Conservation (phyloP, 352 stramenopile genomes). For the Phytophthora citricola region DNA sequence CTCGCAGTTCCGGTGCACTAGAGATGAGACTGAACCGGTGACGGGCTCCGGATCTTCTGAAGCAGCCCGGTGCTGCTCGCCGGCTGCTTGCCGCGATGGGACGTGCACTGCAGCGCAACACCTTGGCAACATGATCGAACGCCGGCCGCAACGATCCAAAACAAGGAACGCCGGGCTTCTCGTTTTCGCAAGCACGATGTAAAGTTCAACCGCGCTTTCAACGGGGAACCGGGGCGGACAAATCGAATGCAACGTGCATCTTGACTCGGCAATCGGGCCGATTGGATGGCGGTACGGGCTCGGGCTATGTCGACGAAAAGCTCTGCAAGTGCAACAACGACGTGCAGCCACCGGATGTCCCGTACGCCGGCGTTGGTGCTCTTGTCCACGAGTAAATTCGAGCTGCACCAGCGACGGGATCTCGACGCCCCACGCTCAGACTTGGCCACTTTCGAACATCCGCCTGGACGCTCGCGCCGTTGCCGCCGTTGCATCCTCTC, state of each 20-base stretch:
- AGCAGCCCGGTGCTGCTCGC: constrained; percentile 15
- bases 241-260: constrained; percentile 11
- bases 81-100: constrained; percentile 11
- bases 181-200: constrained; percentile 1
- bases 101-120: constrained; percentile 12
- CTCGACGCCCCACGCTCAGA: constrained; percentile 18
- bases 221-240: background rate
- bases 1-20: constrained; percentile 23
- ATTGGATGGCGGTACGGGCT: constrained; percentile 25
- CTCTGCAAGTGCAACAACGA: constrained; percentile 34
- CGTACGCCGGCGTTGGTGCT: constrained; percentile 21
- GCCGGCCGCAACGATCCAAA: background rate
- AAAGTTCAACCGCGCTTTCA: constrained; percentile 22
- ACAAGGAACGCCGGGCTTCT: background rate
- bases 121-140: constrained; percentile 5
- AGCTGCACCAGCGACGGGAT: constrained; percentile 24
- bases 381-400: constrained; percentile 36
- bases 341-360: constrained; percentile 36
- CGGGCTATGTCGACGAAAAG: constrained; percentile 33
- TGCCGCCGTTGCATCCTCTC: background rate
- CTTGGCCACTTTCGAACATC: constrained; percentile 29
- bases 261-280: constrained; percentile 6
- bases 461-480: constrained; percentile 6
- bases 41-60: constrained; percentile 31
- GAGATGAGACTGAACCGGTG: constrained; percentile 22